These are phyloP conservation scores for Syzygium malaccense DNA, from an alignment of 441 rosid species.

Conservation along the genomic window DNA sequence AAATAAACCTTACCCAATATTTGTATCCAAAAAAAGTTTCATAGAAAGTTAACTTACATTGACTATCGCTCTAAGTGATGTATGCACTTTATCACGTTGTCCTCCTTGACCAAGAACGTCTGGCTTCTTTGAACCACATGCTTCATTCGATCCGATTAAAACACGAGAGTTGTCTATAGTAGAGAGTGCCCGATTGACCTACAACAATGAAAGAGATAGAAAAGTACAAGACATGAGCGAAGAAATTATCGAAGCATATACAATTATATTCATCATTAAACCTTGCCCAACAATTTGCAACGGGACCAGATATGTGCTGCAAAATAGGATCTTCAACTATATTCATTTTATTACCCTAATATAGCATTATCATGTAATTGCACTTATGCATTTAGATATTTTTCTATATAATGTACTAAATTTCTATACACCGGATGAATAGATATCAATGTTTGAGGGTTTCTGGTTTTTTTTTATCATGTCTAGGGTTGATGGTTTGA, in stretches of 20 bases:
- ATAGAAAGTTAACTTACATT: neutral
- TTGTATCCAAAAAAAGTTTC: neutral
- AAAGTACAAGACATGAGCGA: neutral
- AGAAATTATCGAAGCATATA: neutral
- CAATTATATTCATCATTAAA: neutral
- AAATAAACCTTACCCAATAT: neutral
- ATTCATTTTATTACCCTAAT: neutral
- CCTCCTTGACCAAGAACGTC: neutral
- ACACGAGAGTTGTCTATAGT: neutral
- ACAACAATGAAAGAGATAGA: neutral
- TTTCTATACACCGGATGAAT: neutral
- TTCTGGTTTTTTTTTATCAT: no score
- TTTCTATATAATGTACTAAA: neutral
- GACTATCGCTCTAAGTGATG: neutral
- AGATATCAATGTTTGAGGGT: neutral
- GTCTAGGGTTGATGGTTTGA: neutral
- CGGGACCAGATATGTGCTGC: neutral
- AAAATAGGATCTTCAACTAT: neutral
- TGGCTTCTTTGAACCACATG: neutral
- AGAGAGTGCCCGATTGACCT: neutral
- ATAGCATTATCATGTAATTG: neutral
- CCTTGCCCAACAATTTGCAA: neutral
- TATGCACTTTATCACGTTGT: neutral
- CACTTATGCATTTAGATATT: neutral
- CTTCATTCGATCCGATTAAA: neutral